A percentile compares a stretch with the other conserved stretches of the same genome.
phyloP scores from a whole-genome alignment of 495 filamentous ascomycete species.

The Lepraria neglecta region DNA sequence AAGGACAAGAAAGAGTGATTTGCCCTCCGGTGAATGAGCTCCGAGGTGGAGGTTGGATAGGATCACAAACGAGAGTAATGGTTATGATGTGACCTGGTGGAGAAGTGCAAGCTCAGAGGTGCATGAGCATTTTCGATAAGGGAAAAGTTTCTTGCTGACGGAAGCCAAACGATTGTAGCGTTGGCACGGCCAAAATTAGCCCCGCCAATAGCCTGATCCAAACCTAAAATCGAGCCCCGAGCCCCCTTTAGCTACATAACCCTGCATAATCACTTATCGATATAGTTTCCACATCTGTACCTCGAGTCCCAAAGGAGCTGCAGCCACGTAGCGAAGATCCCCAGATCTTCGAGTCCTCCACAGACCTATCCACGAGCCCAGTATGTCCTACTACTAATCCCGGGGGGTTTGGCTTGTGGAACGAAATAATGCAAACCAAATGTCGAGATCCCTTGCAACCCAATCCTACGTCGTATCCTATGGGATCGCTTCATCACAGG shows the following conservation, averaged over 20 bases:
- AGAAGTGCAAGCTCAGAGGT: not conserved
- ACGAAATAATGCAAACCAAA: no score
- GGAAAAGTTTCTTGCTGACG: slow-evolving; percentile 8
- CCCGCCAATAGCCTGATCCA: not conserved
- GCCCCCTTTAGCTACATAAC: not conserved
- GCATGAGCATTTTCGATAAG: slow-evolving; percentile 7
- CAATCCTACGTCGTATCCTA: no score
- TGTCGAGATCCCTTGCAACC: no score
- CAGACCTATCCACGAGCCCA: no score
- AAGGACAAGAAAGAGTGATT: not conserved
- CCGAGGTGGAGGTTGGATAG: not conserved
- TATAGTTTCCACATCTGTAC: not conserved
- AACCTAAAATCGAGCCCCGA: no score
- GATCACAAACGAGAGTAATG: not conserved
- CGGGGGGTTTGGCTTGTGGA: no score
- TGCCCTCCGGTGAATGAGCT: not conserved
- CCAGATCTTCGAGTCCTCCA: not conserved
- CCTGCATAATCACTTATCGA: slow-evolving; percentile 5
- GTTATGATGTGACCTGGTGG: not conserved
- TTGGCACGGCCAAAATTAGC: slow-evolving; percentile 2
- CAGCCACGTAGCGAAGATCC: not conserved
- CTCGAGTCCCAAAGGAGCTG: not conserved
- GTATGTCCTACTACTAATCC: no score
- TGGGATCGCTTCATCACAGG: no score
- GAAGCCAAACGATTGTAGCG: not conserved